Evolutionary conservation across 2,329 filamentous ascomycete genomes (phyloP), one percentile per base, ranked within the genome.

Genomic region (Diaporthe capsici): DNA sequence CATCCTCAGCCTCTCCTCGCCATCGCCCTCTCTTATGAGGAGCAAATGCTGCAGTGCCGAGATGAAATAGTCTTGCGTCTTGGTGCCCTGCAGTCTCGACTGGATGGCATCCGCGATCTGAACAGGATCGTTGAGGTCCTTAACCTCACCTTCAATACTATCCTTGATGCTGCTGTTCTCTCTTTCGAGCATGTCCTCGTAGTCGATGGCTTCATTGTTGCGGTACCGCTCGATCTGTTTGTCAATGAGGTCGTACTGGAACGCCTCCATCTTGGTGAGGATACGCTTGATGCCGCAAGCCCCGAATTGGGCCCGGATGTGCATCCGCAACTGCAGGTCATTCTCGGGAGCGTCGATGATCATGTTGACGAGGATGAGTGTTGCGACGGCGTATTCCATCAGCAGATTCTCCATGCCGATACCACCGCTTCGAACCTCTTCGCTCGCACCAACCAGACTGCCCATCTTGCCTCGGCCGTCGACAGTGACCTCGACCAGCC

Each of bases 381-480:
- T 98, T 47, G 96, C 95, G 67, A 98, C 95, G 53, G 96, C 96
- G 82, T 99, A 99, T 89, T 99, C 97, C 97, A 99, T 98, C 72
- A 99, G 90, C 81, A 98, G 88, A 84, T 98, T 98, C 89, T 99
- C 97, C 93, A 98, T 98, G 83, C 97, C 97, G 81, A 98, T 97
- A 78, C 97, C 97, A 78, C 97, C 97, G 81, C 94, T 98, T 80
- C 97, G 94, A 76, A 98, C 93, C 86, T 99, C 97, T 81, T 98
- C 97, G 81, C 95, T 98, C 44, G 97, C 97, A 78, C 97, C 97
- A 39, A 99, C 97, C 80, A 98, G 88, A 86, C 96, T 98, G 80
- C 97, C 97, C 95, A 99, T 98, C 89, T 98, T 99, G 80, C 97
- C 97, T 81, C 97, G 94, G 53, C 97, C 97, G 84, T 98, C 97